These are phyloP conservation scores for Epichloe coenophiala DNA, from an alignment of 2,329 filamentous ascomycete species.

Conservation along the genomic window DNA sequence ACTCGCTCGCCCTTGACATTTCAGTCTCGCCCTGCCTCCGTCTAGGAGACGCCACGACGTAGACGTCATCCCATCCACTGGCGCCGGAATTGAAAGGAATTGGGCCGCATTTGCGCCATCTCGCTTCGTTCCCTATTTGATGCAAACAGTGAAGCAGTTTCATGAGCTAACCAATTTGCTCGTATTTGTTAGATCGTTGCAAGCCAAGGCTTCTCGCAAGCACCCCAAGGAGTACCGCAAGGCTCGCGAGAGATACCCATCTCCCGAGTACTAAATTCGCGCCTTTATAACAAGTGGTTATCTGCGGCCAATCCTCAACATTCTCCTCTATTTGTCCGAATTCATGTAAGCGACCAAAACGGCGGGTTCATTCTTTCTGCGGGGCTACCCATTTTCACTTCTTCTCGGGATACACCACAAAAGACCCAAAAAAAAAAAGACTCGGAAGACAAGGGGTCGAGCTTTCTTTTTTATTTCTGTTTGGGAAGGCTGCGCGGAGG, in stretches of 20 bases:
- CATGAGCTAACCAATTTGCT: not conserved
- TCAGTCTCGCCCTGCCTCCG: not conserved
- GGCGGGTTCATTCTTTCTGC: not conserved
- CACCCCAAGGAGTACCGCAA: slow-evolving; percentile 57
- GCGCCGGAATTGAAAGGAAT: not conserved
- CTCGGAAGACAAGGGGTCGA: no score
- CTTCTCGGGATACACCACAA: not conserved
- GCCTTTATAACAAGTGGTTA: slow-evolving; percentile 4
- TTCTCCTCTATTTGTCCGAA: not conserved
- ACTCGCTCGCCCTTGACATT: not conserved
- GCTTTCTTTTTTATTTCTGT: not conserved
- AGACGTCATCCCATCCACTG: not conserved
- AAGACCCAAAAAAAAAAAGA: not conserved
- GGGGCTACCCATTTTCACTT: not conserved
- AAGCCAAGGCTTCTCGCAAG: slow-evolving; percentile 58
- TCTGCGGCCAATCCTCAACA: not conserved
- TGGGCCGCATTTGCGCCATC: not conserved
- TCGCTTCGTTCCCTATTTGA: not conserved
- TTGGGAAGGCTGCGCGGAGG: not conserved
- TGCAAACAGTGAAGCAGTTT: not conserved
- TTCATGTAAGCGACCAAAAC: not conserved
- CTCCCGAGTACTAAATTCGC: slow-evolving; percentile 45
- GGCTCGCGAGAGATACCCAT: slow-evolving; percentile 53
- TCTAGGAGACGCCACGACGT: not conserved
- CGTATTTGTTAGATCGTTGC: slow-evolving; percentile 33